Evolutionary conservation across 2,329 filamentous ascomycete species (phyloP), one percentile per base, ranked within the genome.

Genomic region (Nectriaceae sp.): DNA sequence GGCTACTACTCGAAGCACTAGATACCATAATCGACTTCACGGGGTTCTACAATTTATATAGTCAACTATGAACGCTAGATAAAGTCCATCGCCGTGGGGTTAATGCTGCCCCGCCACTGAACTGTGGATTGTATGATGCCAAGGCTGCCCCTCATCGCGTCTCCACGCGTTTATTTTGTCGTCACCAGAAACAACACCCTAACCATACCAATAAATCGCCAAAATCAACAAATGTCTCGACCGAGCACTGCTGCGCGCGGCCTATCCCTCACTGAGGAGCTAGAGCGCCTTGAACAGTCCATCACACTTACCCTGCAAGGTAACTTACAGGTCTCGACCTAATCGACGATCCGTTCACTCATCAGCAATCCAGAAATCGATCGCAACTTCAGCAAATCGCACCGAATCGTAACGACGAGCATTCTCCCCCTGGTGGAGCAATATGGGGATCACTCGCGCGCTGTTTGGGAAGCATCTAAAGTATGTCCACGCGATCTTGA

Each of bases 401-500:
- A 99, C 70, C 87, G 91, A 54, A 97, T 99, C 50, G 93, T 99
- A 33, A 97, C 94, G 1, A 87, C 88, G 1, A 96, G 86, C 65
- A 97, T 99, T 46, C 74, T 99, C 3, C 94, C 94, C 1, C 81
- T 97, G 1, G 91, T 99, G 18, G 93, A 97, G 67, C 88, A 96
- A 65, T 99, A 99, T 71, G 90, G 90, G 39, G 90, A 96, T 57
- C 89, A 97, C 65, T 97, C 94, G 2, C 87, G 87, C 54, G 85
- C 91, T 41, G 93, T 99, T 2, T 99, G 94, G 94, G 92, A 97
- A 61, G 91, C 92, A 19, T 96, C 93, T 46, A 96, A 96, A 83
- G 90, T 93, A 45, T 2, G 11, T 1, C 1, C 5, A 18, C 20
- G 5, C 13, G 13, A 21, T 3, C 1, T 10, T 2, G 1, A 19